phyloP scores from a whole-genome alignment of 2,329 filamentous ascomycete genomes.

The Ophiostoma angusticollis region DNA sequence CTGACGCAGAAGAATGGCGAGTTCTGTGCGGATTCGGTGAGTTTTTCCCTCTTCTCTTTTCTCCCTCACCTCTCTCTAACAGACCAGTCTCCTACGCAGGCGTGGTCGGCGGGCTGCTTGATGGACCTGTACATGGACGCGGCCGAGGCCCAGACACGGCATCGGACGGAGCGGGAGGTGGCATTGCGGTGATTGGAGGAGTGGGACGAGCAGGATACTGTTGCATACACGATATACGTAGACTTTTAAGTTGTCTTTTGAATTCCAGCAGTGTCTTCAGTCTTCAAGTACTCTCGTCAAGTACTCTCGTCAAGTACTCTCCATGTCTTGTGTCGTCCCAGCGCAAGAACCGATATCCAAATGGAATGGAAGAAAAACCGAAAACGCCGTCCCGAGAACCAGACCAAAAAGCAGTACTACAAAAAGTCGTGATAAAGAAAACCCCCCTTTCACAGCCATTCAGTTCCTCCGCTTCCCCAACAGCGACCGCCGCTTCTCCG shows the following conservation, averaged over 20 bases:
- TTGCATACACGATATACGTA: neutral
- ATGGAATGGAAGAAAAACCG: neutral
- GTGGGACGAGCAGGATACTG: neutral
- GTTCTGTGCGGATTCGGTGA: constrained; percentile 75
- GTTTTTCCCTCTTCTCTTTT: constrained; percentile 22
- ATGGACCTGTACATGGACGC: constrained; percentile 96
- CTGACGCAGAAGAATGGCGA: constrained; percentile 82
- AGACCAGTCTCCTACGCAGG: constrained; percentile 75
- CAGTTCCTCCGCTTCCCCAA: constrained; percentile 3
- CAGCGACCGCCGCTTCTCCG: constrained; percentile 14
- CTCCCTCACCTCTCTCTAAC: constrained; percentile 6
- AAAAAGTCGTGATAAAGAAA: no score
- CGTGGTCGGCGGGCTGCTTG: constrained; percentile 89
- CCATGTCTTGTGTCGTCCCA: no score
- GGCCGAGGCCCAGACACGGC: constrained; percentile 34
- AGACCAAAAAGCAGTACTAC: neutral
- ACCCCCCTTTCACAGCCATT: no score
- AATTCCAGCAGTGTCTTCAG: no score
- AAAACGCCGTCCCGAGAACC: neutral
- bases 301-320: no score
- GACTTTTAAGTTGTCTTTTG: neutral
- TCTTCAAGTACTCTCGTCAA: no score
- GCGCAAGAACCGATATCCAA: neutral
- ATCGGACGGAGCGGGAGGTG: constrained; percentile 1
- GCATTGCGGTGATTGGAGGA: neutral